A percentile compares a stretch with the other conserved stretches of the same genome.
phyloP scores from a whole-genome alignment of 306 rosid species.

The Quercus suber region DNA sequence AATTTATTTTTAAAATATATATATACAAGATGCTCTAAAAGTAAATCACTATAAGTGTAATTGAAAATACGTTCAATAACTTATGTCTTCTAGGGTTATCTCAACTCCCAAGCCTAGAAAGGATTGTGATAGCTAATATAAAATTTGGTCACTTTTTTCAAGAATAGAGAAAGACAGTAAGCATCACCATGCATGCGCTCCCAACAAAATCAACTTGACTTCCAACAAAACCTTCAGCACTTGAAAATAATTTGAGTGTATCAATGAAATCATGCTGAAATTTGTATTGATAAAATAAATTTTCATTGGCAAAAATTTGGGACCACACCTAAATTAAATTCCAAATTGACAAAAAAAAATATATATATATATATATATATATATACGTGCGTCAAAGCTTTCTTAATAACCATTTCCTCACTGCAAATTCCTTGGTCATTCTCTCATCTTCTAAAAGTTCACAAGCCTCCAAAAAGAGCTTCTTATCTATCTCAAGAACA shows the following conservation, averaged over 20 bases:
- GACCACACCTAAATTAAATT: not conserved
- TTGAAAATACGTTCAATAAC: too few species aligned
- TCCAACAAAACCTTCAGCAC: not conserved
- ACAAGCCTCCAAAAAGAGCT: constrained; percentile 57
- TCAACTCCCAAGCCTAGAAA: too few species aligned
- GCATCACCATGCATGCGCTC: too few species aligned
- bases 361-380: not conserved
- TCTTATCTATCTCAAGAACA: constrained; percentile 47
- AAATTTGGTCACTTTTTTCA: too few species aligned
- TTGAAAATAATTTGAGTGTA: not conserved
- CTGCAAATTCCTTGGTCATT: constrained; percentile 33
- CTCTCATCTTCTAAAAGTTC: constrained; percentile 49
- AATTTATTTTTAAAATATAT: too few species aligned
- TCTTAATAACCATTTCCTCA: constrained; percentile 45
- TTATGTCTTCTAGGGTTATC: too few species aligned
- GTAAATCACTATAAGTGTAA: too few species aligned
- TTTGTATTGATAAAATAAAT: not conserved
- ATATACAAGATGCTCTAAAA: too few species aligned
- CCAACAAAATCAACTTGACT: not conserved
- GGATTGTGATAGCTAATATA: too few species aligned
- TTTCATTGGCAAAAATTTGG: not conserved
- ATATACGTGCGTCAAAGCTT: constrained; percentile 31
- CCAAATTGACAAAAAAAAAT: not conserved
- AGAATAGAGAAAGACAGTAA: too few species aligned
- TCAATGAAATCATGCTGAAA: not conserved